Evolutionary conservation across 495 filamentous ascomycete genomes (phyloP).

Genomic region (Penicillium mononematosum): DNA sequence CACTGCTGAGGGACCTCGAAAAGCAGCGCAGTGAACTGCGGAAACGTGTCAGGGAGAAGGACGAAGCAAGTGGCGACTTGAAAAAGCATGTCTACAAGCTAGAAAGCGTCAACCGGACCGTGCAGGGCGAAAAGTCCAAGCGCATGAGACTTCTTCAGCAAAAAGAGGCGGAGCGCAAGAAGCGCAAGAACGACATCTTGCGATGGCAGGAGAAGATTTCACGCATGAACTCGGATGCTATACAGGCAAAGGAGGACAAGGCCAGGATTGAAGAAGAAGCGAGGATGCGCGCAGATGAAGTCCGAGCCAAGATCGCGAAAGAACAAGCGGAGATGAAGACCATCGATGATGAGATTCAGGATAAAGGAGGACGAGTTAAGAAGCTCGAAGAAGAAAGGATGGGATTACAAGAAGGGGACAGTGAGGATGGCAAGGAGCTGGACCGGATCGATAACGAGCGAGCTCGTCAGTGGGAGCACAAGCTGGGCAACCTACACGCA

Average conservation of each 20-base stretch:
- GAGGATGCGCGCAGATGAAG: conserved; percentile 46
- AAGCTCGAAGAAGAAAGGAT: conserved; percentile 59
- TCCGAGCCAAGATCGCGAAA: conserved; percentile 52
- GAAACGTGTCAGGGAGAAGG: conserved; percentile 76
- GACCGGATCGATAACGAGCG: conserved; percentile 56
- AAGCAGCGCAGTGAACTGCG: conserved; percentile 71
- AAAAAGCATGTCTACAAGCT: conserved; percentile 76
- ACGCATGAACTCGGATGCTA: conserved; percentile 49
- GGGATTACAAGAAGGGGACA: conserved; percentile 46
- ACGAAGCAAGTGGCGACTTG: conserved; percentile 77
- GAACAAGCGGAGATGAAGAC: conserved; percentile 53
- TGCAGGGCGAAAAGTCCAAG: conserved; percentile 73
- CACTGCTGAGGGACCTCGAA: conserved; percentile 55
- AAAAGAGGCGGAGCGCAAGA: conserved; percentile 61
- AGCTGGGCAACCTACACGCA: conserved; percentile 46
- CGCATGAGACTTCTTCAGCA: conserved; percentile 68
- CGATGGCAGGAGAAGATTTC: conserved; percentile 57
- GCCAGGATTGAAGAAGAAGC: conserved; percentile 43
- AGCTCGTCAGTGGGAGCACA: conserved; percentile 55
- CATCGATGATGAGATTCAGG: conserved; percentile 62
- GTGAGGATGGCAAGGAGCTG: conserved; percentile 49
- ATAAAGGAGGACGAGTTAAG: conserved; percentile 61
- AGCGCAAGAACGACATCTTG: conserved; percentile 57
- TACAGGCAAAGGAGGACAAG: conserved; percentile 50
- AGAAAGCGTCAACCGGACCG: conserved; percentile 79